A percentile compares a stretch with the other conserved stretches of the same genome.
Conservation (phyloP, 2,329 filamentous ascomycete species). For the Leptographium lundbergii region DNA sequence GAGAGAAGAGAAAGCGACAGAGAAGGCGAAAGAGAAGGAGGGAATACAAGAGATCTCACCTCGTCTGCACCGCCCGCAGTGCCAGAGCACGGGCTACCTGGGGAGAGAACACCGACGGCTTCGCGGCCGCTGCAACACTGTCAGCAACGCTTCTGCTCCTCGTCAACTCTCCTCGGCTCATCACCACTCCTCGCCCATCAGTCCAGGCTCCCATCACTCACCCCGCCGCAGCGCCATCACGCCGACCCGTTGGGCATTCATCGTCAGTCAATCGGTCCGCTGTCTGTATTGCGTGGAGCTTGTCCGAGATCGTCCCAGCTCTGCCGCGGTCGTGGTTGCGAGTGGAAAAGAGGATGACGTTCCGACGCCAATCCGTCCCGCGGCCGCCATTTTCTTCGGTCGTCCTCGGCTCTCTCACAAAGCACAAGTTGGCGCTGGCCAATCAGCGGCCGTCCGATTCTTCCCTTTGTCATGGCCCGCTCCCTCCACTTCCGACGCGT, state of each 20-base stretch:
- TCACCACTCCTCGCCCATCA: background rate
- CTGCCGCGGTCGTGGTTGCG: background rate
- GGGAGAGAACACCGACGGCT: slow-evolving; percentile 33
- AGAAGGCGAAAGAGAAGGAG: background rate
- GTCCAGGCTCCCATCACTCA: slow-evolving; percentile 18
- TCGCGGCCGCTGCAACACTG: slow-evolving; percentile 21
- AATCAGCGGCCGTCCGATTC: slow-evolving; percentile 12
- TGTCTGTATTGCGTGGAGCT: background rate
- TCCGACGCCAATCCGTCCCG: background rate
- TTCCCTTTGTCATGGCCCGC: slow-evolving; percentile 10
- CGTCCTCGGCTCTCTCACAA: slow-evolving; percentile 27
- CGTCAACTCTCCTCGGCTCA: background rate
- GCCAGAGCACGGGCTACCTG: slow-evolving; percentile 34
- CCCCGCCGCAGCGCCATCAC: slow-evolving; percentile 46
- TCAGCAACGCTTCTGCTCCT: background rate
- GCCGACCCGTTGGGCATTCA: slow-evolving; percentile 46
- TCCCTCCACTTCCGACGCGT: slow-evolving; percentile 7
- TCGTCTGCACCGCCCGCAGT: slow-evolving; percentile 30
- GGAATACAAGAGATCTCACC: slow-evolving; percentile 23
- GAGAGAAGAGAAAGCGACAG: background rate
- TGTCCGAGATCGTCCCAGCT: background rate
- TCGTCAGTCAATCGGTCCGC: slow-evolving; percentile 18
- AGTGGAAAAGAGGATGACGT: too few relatives aligned
- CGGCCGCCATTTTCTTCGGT: slow-evolving; percentile 6
- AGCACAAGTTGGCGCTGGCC: background rate